These are phyloP conservation scores for Pseudogymnoascus sp. DNA, from an alignment of 2,329 filamentous ascomycete species.

Conservation along the genomic window DNA sequence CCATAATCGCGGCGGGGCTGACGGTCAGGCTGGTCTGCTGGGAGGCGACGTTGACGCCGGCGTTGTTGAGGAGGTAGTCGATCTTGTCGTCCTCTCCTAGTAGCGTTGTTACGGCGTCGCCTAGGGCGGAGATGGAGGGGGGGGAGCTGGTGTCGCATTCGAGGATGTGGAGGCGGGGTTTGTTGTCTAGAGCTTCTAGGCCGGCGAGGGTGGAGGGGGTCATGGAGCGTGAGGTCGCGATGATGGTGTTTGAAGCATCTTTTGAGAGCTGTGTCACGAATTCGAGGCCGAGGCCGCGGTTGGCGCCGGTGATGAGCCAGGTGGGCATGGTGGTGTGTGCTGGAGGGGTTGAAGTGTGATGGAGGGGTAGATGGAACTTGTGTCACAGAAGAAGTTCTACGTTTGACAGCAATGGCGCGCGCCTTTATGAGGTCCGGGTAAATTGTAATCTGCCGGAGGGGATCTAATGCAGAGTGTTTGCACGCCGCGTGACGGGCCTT, in stretches of 20 bases:
- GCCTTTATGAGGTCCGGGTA: not conserved
- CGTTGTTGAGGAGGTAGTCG: constrained; percentile 34
- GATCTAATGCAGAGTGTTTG: not conserved
- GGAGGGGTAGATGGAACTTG: not conserved
- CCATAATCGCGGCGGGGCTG: constrained; percentile 28
- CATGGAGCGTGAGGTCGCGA: constrained; percentile 31
- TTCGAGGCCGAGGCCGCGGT: constrained; percentile 20
- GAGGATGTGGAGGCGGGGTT: constrained; percentile 29
- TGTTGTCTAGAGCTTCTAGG: constrained; percentile 22
- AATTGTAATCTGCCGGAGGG: not conserved
- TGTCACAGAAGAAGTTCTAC: not conserved
- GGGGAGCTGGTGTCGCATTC: constrained; percentile 33
- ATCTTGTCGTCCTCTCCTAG: constrained; percentile 29
- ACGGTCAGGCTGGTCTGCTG: constrained; percentile 33
- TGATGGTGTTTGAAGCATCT: constrained; percentile 29
- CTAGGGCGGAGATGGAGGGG: constrained; percentile 29
- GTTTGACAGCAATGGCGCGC: not conserved
- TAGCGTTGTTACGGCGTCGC: constrained; percentile 25
- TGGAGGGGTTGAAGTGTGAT: not conserved
- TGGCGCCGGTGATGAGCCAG: constrained; percentile 21
- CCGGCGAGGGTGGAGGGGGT: constrained; percentile 22
- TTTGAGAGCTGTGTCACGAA: constrained; percentile 21
- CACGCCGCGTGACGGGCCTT: not conserved
- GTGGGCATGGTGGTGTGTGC: not conserved
- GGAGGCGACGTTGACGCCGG: constrained; percentile 32